Conservation (phyloP, 805 yeast genomes). For the Metahyphopichia silvanorum region DNA sequence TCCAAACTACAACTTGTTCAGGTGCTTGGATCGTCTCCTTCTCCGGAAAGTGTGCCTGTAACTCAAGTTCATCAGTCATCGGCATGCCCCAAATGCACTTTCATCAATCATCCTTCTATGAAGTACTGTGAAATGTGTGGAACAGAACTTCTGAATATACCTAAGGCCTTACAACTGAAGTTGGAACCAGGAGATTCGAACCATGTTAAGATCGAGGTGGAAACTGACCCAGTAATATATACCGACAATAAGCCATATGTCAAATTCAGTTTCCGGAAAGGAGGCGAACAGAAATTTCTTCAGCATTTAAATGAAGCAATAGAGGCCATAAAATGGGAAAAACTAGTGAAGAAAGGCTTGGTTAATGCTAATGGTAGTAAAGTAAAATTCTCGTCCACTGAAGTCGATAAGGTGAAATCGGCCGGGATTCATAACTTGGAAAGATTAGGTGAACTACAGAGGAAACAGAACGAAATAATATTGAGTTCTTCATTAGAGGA, state of each 20-base stretch:
- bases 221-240: slow-evolving; percentile 29
- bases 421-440: slow-evolving; percentile 76
- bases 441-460: slow-evolving; percentile 48
- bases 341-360: slow-evolving; percentile 27
- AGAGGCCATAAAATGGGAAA: slow-evolving; percentile 52
- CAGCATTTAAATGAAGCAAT: slow-evolving; percentile 39
- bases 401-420: slow-evolving; percentile 8
- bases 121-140: slow-evolving; percentile 87
- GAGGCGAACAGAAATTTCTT: slow-evolving; percentile 58
- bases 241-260: slow-evolving; percentile 37
- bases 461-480: slow-evolving; percentile 57
- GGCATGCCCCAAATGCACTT: slow-evolving; percentile 64
- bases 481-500: slow-evolving; percentile 72
- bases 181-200: neutral
- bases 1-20: slow-evolving; percentile 5
- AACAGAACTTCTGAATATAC: slow-evolving; percentile 24
- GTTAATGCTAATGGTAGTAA: slow-evolving; percentile 27
- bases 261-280: slow-evolving; percentile 72
- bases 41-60: neutral
- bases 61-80: neutral
- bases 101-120: slow-evolving; percentile 78
- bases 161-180: slow-evolving; percentile 1
- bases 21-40: slow-evolving; percentile 1
- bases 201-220: slow-evolving; percentile 21
- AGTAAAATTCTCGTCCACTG: slow-evolving; percentile 4